These are phyloP conservation scores for Galerina sulciceps DNA, from an alignment of 768 basidiomycete genomes.

Conservation along the genomic window DNA sequence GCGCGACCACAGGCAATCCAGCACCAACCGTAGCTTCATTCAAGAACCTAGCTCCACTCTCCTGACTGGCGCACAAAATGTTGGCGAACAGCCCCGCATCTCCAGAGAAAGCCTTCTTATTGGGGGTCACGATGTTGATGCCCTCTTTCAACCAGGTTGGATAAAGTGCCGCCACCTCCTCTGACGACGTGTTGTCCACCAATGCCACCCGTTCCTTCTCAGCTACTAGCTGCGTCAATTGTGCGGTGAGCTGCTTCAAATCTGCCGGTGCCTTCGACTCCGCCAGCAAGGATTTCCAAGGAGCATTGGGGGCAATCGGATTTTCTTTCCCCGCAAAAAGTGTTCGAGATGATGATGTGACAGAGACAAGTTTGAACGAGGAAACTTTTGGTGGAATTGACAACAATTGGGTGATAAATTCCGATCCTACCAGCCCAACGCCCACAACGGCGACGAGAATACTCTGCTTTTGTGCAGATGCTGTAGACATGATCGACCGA, in stretches of 20 bases:
- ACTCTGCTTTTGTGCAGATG: slow-evolving; percentile 23
- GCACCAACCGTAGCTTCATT: slow-evolving; percentile 96
- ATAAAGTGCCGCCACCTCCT: slow-evolving; percentile 79
- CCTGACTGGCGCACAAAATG: slow-evolving; percentile 64
- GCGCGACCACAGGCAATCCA: slow-evolving; percentile 89
- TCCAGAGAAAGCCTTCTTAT: slow-evolving; percentile 95
- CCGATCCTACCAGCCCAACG: slow-evolving; percentile 90
- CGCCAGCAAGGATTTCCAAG: slow-evolving; percentile 43
- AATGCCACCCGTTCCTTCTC: slow-evolving; percentile 61
- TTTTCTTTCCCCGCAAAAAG: slow-evolving; percentile 53
- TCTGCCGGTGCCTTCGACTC: slow-evolving; percentile 48
- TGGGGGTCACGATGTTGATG: slow-evolving; percentile 91
- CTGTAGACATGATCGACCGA: slow-evolving; percentile 26
- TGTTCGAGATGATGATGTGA: slow-evolving; percentile 69
- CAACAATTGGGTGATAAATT: slow-evolving; percentile 82
- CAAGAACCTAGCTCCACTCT: slow-evolving; percentile 68
- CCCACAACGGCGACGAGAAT: slow-evolving; percentile 82
- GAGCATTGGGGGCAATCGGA: slow-evolving; percentile 38
- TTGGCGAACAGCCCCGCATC: slow-evolving; percentile 65
- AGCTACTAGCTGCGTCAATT: slow-evolving; percentile 50
- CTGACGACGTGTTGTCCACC: slow-evolving; percentile 93
- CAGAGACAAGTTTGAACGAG: slow-evolving; percentile 67
- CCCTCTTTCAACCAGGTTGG: slow-evolving; percentile 79
- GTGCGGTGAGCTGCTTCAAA: slow-evolving; percentile 49
- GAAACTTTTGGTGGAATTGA: slow-evolving; percentile 58